phyloP scores from a whole-genome alignment of 495 filamentous ascomycete genomes.

The Penicillium roqueforti region DNA sequence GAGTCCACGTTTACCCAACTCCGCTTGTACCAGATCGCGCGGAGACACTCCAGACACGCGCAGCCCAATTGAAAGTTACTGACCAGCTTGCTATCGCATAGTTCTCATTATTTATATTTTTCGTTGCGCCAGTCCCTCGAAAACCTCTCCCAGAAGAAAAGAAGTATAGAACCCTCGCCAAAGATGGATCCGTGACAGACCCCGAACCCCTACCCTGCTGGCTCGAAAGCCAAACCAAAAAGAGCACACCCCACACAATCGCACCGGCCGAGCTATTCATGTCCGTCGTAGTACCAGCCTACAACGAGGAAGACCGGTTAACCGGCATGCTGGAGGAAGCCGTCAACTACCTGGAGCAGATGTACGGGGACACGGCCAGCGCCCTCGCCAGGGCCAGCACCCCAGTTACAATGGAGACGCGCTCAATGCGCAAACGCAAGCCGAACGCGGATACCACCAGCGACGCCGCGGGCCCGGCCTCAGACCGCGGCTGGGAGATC shows the following conservation, averaged over 20 bases:
- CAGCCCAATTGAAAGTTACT: constrained; percentile 4
- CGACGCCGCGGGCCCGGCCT: constrained; percentile 16
- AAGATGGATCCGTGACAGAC: constrained; percentile 56
- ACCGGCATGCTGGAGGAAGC: constrained; percentile 85
- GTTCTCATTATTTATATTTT: constrained; percentile 66
- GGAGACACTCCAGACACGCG: neutral
- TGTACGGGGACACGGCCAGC: constrained; percentile 56
- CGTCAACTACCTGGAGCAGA: constrained; percentile 71
- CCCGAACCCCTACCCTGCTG: constrained; percentile 73
- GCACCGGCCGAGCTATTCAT: constrained; percentile 61
- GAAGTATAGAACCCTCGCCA: constrained; percentile 69
- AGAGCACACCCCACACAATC: constrained; percentile 29
- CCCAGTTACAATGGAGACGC: constrained; percentile 13
- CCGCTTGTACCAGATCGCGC: neutral
- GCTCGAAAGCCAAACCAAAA: constrained; percentile 62
- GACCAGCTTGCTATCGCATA: constrained; percentile 23
- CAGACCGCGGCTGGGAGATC: constrained; percentile 77
- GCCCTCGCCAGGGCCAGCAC: neutral
- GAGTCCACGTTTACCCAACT: constrained; percentile 16
- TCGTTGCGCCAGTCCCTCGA: constrained; percentile 80
- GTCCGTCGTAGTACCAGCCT: constrained; percentile 90
- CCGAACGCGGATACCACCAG: constrained; percentile 23
- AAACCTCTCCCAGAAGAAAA: constrained; percentile 72
- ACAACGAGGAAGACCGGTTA: constrained; percentile 85
- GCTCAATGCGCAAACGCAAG: constrained; percentile 32